Evolutionary conservation across 176 grass and related monocot genomes (phyloP).

Genomic region (Leersia perrieri): DNA sequence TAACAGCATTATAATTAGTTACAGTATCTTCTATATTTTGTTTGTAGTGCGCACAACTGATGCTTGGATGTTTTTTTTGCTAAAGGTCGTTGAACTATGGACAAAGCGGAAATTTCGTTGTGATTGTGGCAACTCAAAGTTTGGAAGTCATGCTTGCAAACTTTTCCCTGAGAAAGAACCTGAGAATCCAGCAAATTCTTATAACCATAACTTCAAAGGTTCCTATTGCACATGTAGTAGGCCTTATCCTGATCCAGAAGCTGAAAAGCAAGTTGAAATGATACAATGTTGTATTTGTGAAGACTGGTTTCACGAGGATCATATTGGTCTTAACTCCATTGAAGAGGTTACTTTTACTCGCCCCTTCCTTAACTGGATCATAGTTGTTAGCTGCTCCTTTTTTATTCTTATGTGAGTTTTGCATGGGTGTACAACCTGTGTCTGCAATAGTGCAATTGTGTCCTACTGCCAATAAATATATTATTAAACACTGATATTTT

Average conservation of each 20-base stretch:
- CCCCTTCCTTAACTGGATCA: conserved; percentile 18
- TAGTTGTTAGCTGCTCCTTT: not conserved
- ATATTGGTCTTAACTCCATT: conserved; percentile 72
- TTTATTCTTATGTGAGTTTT: conserved; percentile 16
- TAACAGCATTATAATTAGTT: not conserved
- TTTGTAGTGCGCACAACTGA: conserved; percentile 5
- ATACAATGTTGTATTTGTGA: conserved; percentile 98
- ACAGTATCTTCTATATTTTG: conserved; percentile 8
- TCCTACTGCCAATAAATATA: not conserved
- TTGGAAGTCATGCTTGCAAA: conserved; percentile 69
- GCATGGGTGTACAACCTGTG: not conserved
- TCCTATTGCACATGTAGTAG: conserved; percentile 84
- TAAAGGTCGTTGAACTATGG: conserved; percentile 94
- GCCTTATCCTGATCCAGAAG: conserved; percentile 98
- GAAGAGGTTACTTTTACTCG: conserved; percentile 57
- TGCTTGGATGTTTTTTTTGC: not conserved
- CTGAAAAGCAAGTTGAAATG: conserved; percentile 88
- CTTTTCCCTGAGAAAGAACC: conserved; percentile 72
- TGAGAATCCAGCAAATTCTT: conserved; percentile 69
- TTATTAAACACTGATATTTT: conserved; percentile 27
- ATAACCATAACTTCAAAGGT: conserved; percentile 96
- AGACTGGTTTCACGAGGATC: conserved; percentile 96
- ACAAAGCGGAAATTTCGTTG: conserved; percentile 91
- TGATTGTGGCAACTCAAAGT: conserved; percentile 96
- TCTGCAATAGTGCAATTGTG: not conserved